phyloP scores from a whole-genome alignment of 805 yeast species.

The Kodamaea laetipori region DNA sequence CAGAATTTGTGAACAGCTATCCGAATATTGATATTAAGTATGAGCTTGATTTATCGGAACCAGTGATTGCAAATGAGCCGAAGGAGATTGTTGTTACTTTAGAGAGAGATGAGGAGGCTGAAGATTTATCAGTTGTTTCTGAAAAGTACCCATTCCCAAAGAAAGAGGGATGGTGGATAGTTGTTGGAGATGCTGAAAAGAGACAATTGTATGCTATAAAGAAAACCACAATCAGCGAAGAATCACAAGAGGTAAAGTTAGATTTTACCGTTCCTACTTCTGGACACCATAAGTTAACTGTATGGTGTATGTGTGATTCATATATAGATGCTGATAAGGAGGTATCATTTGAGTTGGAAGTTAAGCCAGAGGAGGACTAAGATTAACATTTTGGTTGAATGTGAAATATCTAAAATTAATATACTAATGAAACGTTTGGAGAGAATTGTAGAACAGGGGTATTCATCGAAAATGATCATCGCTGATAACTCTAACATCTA shows the following conservation, averaged over 20 bases:
- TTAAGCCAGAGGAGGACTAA: slow-evolving; percentile 23
- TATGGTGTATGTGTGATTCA: slow-evolving; percentile 91
- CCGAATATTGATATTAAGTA: slow-evolving; percentile 80
- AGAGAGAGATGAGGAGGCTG: slow-evolving; percentile 78
- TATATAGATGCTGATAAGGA: slow-evolving; percentile 94
- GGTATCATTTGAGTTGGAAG: slow-evolving; percentile 41
- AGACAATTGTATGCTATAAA: slow-evolving; percentile 73
- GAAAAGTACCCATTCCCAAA: slow-evolving; percentile 62
- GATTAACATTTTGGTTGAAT: no score
- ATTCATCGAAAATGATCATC: no score
- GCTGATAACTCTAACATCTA: no score
- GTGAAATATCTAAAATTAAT: no score
- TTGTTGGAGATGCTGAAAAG: slow-evolving; percentile 66
- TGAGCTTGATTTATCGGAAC: slow-evolving; percentile 44
- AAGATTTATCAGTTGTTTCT: slow-evolving; percentile 59
- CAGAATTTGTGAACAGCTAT: slow-evolving; percentile 84
- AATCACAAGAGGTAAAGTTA: slow-evolving; percentile 53
- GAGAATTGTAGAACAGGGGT: no score
- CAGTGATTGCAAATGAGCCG: slow-evolving; percentile 51
- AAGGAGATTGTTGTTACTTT: slow-evolving; percentile 50
- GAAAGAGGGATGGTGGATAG: slow-evolving; percentile 83
- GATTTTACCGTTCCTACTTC: slow-evolving; percentile 57
- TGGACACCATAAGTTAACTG: slow-evolving; percentile 62
- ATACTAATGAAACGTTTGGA: no score
- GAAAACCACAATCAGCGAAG: slow-evolving; percentile 56